These are phyloP conservation scores for Starmerella floris DNA, from an alignment of 805 yeast species.

Conservation along the genomic window DNA sequence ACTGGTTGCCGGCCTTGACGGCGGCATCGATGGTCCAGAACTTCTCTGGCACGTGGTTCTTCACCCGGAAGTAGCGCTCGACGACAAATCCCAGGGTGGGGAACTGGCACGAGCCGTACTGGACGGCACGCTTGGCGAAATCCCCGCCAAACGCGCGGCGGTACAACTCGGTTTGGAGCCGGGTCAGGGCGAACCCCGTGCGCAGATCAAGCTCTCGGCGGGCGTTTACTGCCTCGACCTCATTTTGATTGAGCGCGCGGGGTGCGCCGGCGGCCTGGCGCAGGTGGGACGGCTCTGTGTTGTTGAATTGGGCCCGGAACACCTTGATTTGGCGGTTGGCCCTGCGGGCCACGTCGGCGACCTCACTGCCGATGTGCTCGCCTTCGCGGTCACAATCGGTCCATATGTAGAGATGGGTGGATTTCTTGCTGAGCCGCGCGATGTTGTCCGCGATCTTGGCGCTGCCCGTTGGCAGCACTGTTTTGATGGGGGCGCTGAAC, in stretches of 20 bases:
- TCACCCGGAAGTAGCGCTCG: constrained; percentile 69
- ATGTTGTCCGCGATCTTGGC: constrained; percentile 52
- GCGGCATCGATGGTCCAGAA: constrained; percentile 63
- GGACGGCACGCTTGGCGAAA: constrained; percentile 32
- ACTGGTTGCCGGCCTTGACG: constrained; percentile 20
- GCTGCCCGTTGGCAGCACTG: constrained; percentile 32
- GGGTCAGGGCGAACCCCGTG: constrained; percentile 78
- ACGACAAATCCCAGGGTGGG: constrained; percentile 96
- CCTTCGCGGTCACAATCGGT: constrained; percentile 98
- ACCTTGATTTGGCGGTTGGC: constrained; percentile 39
- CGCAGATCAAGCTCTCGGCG: constrained; percentile 79
- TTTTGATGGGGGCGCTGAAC: constrained; percentile 55
- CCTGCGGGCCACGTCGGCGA: constrained; percentile 52
- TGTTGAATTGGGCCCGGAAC: constrained; percentile 76
- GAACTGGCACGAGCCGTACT: constrained; percentile 91
- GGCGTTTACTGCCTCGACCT: constrained; percentile 73
- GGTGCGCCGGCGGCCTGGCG: constrained; percentile 63
- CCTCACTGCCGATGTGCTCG: constrained; percentile 79
- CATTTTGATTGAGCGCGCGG: constrained; percentile 43
- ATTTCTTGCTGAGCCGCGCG: constrained; percentile 43
- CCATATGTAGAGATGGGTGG: constrained; percentile 75
- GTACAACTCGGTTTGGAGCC: constrained; percentile 48
- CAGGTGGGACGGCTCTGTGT: constrained; percentile 64
- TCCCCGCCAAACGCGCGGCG: constrained; percentile 25
- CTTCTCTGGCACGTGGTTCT: constrained; percentile 56